Percentiles rank a stretch among this genome's conserved stretches.
These are phyloP conservation scores for Emmonsiellopsis sp. DNA, from an alignment of 2,329 filamentous ascomycete genomes.

Conservation along the genomic window DNA sequence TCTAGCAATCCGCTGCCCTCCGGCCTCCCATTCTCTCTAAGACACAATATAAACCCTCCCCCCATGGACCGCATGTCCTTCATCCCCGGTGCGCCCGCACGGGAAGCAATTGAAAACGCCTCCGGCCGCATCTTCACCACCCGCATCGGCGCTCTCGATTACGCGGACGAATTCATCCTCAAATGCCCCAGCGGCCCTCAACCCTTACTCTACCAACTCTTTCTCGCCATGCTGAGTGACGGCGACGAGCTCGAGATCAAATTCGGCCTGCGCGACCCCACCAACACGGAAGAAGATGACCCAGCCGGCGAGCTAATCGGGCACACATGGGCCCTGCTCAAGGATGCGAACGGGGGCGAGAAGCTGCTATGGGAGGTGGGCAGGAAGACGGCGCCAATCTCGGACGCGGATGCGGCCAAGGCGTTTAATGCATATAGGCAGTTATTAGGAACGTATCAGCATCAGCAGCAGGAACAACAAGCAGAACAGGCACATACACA, in stretches of 20 bases:
- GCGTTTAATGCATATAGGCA: neutral
- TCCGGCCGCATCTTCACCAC: neutral
- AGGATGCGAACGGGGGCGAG: neutral
- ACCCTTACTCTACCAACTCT: constrained; percentile 1
- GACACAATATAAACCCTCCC: neutral
- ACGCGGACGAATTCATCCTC: constrained; percentile 1
- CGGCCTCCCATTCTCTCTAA: neutral
- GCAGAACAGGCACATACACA: too few relatives aligned
- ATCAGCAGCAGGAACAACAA: too few relatives aligned
- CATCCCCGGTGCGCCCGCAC: neutral
- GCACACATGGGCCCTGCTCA: neutral
- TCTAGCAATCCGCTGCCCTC: neutral
- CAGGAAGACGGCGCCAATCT: neutral
- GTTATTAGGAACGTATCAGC: neutral
- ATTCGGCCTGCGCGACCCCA: neutral
- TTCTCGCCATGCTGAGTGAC: constrained; percentile 2
- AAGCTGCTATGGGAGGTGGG: constrained; percentile 1
- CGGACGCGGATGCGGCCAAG: neutral
- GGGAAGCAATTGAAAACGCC: constrained; percentile 2
- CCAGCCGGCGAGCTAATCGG: constrained; percentile 1
- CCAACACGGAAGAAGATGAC: neutral
- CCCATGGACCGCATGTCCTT: constrained; percentile 2
- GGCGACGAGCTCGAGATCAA: neutral
- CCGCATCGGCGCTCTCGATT: neutral
- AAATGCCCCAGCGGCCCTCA: constrained; percentile 1